These are phyloP conservation scores for Yamadazyma olivae DNA, from an alignment of 805 yeast genomes.

Conservation along the genomic window DNA sequence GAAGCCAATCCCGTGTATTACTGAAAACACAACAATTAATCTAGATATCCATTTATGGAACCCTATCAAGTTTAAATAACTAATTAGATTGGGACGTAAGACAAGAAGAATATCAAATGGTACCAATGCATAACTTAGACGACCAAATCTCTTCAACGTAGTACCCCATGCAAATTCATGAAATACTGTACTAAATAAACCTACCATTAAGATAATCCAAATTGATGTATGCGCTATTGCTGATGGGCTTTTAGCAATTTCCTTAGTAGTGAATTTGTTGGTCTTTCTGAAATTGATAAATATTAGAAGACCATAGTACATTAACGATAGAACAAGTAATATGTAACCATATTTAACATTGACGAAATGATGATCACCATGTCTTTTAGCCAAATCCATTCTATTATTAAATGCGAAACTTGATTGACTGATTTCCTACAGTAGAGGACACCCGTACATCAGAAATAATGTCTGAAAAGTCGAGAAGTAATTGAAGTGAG, in stretches of 20 bases:
- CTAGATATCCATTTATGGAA: slow-evolving; percentile 75
- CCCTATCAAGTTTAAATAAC: slow-evolving; percentile 51
- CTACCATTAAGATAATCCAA: slow-evolving; percentile 23
- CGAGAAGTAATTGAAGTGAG: too few relatives aligned
- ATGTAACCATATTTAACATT: slow-evolving; percentile 62
- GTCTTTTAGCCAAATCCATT: slow-evolving; percentile 29
- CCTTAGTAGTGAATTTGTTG: slow-evolving; percentile 9
- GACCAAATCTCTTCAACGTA: slow-evolving; percentile 54
- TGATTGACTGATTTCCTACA: too few relatives aligned
- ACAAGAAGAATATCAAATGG: slow-evolving; percentile 58
- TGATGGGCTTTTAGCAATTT: slow-evolving; percentile 29
- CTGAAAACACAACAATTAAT: slow-evolving; percentile 42
- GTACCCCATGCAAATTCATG: slow-evolving; percentile 15
- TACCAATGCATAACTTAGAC: slow-evolving; percentile 55
- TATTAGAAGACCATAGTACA: slow-evolving; percentile 16
- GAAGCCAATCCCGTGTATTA: slow-evolving; percentile 54
- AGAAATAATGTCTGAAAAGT: too few relatives aligned
- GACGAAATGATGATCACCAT: slow-evolving; percentile 48
- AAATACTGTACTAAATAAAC: slow-evolving; percentile 24
- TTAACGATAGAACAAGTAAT: slow-evolving; percentile 39
- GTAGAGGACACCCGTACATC: too few relatives aligned
- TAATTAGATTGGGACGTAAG: slow-evolving; percentile 46
- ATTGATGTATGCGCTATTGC: slow-evolving; percentile 29
- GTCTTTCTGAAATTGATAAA: slow-evolving; percentile 1
- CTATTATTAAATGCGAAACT: too few relatives aligned